Percentiles rank a stretch among this genome's conserved stretches.
phyloP scores from a whole-genome alignment of 176 grass and related monocot genomes.

The Elymus sibiricus region DNA sequence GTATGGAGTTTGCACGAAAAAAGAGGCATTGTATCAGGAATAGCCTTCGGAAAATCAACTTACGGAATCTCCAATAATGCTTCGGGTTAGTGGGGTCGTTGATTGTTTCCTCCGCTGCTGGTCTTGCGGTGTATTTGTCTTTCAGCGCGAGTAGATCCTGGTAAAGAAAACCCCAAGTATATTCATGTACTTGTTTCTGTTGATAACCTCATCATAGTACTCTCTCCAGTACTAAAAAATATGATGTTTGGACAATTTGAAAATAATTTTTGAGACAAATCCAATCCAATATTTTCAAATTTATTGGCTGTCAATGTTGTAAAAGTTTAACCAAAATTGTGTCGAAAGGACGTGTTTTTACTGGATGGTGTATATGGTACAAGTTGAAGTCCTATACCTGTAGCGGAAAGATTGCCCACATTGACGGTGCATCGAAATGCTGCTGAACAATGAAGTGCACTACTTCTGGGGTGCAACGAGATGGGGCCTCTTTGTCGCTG shows the following conservation, averaged over 20 bases:
- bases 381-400: constrained; percentile 55
- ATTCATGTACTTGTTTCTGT: constrained; percentile 14
- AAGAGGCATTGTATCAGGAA: constrained; percentile 8
- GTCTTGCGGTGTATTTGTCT: constrained; percentile 87
- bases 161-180: constrained; percentile 19
- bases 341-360: background rate
- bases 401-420: constrained; percentile 98
- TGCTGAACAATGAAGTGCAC: constrained; percentile 83
- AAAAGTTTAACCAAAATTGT: background rate
- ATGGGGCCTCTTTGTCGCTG: constrained; percentile 62
- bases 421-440: constrained; percentile 81
- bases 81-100: constrained; percentile 97
- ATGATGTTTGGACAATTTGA: background rate
- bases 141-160: constrained; percentile 96
- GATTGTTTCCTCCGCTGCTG: constrained; percentile 92
- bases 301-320: background rate
- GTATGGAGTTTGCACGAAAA: background rate
- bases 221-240: background rate
- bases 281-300: background rate
- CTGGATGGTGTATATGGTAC: background rate
- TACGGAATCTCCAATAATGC: constrained; percentile 99
- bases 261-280: background rate
- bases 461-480: constrained; percentile 76
- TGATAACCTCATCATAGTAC: background rate
- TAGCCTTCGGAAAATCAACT: constrained; percentile 25